phyloP scores from a whole-genome alignment of 2,329 filamentous ascomycete species.

The Dothistroma pini region DNA sequence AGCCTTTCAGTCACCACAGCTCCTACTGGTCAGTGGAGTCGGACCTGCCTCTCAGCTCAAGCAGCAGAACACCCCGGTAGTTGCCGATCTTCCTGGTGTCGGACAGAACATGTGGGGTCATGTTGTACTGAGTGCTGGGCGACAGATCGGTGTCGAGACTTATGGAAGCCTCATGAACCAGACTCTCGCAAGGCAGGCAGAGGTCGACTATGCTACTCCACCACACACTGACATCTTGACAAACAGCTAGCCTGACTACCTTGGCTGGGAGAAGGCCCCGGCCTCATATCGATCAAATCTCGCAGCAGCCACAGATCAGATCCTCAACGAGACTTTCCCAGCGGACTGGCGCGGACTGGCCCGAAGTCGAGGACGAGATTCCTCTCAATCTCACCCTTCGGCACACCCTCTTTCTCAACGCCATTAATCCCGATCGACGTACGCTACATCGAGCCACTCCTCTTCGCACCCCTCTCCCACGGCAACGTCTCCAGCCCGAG shows the following conservation, averaged over 20 bases:
- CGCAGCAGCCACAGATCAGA: neutral
- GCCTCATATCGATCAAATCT: slow-evolving; percentile 1
- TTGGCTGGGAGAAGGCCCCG: slow-evolving; percentile 15
- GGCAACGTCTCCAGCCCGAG: slow-evolving; percentile 37
- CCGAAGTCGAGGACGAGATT: slow-evolving; percentile 20
- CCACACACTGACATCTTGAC: slow-evolving; percentile 12
- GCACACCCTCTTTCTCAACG: neutral
- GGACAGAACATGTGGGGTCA: slow-evolving; percentile 63
- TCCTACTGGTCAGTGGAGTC: slow-evolving; percentile 59
- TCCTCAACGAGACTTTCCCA: slow-evolving; percentile 5
- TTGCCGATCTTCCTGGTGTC: slow-evolving; percentile 58
- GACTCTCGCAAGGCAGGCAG: neutral
- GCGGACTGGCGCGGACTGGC: slow-evolving; percentile 16
- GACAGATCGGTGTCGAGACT: neutral
- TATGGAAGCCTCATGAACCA: neutral
- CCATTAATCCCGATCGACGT: neutral
- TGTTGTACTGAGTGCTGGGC: slow-evolving; percentile 47
- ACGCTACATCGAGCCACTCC: neutral
- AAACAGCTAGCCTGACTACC: slow-evolving; percentile 10
- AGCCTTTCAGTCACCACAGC: slow-evolving; percentile 42
- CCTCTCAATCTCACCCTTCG: slow-evolving; percentile 1
- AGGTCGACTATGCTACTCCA: neutral
- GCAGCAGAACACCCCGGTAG: slow-evolving; percentile 49
- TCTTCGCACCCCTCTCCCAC: slow-evolving; percentile 32
- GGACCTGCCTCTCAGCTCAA: slow-evolving; percentile 53